Conservation (phyloP, 1,284 basidiomycete genomes). For the Sporisorium sorghi region DNA sequence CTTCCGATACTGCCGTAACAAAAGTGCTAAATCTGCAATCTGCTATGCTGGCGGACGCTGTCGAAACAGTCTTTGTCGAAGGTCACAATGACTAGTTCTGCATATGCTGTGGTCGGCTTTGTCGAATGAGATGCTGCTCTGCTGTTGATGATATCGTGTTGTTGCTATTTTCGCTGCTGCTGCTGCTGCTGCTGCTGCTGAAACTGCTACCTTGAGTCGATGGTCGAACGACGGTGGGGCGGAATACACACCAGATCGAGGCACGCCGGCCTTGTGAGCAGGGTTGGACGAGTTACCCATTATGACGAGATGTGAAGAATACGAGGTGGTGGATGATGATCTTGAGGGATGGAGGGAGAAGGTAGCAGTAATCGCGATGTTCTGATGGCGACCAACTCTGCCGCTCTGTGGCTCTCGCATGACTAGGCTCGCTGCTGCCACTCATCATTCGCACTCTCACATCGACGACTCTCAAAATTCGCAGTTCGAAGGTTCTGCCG, state of each 20-base stretch:
- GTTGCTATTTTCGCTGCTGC: slow-evolving; percentile 4
- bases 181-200: slow-evolving; percentile 10
- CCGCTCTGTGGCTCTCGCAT: not conserved
- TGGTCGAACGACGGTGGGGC: slow-evolving; percentile 14
- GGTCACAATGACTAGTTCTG: not conserved
- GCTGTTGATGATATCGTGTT: not conserved
- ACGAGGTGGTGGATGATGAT: slow-evolving; percentile 45
- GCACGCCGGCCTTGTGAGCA: slow-evolving; percentile 67
- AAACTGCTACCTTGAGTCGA: slow-evolving; percentile 8
- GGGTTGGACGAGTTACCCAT: slow-evolving; percentile 68
- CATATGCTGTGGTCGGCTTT: not conserved
- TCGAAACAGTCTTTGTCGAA: not conserved
- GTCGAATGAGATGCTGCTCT: not conserved
- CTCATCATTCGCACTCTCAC: not conserved
- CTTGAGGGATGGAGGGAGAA: slow-evolving; percentile 51
- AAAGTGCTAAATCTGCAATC: not conserved
- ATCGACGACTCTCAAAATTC: not conserved
- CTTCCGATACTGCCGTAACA: not conserved
- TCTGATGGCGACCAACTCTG: slow-evolving; percentile 39
- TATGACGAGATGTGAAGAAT: slow-evolving; percentile 36
- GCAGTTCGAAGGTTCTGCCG: not conserved
- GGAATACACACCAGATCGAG: slow-evolving; percentile 60
- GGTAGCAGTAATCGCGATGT: slow-evolving; percentile 24
- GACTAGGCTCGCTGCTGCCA: not conserved
- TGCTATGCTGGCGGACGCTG: not conserved